Base-by-base conservation (phyloP, 306 rosid genomes). In the Carpinus fangiana region DNA sequence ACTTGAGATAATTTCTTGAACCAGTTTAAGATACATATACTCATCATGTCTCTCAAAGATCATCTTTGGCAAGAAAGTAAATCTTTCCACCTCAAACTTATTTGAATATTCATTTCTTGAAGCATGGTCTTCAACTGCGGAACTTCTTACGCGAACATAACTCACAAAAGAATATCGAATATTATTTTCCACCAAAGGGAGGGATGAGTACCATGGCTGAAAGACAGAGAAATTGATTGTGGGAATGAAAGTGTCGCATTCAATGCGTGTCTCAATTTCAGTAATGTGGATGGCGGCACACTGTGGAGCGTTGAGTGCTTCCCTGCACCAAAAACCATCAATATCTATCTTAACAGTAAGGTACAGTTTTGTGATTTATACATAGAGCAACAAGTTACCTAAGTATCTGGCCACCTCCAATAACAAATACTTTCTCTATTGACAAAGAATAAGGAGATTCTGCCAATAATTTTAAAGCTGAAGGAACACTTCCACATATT, bases 231-330 rank as follows among this genome's bases (percentile, higher is more conserved):
- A 55, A 73, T 86, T 88, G 64, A 90, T 64, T 16, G 69, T 59
- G 18, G 92, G 92, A 60, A 82, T 86, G 60, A 88, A 88, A 52
- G 90, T 86, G 70, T 90, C 94, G 18, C 92, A 86, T 50, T 90
- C 88, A 41, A 90, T 61, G 70, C 57, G 41, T 46, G 90, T 66
- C 86, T 81, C 87, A 62, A 88, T 84, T 60, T 90, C 90, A 5
- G 92, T 90, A 79, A 88, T 38, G 89, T 90, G 94, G 83, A 90
- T 76, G 45, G 88, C 85, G 62, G 85, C 92, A 77, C 92, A 90
- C 31, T 80, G 70, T 66, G 92, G 65, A 12, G 88, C 88, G 46
- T 88, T 88, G 68, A 90, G 80, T 53, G 89, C 79, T 66, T 90
- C 94, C 86, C 94, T 90, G 85, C 23, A 83, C 10, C 48, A 36